Conservation (phyloP, 1,139 yeast species). For the Geotrichum macrosporum region DNA sequence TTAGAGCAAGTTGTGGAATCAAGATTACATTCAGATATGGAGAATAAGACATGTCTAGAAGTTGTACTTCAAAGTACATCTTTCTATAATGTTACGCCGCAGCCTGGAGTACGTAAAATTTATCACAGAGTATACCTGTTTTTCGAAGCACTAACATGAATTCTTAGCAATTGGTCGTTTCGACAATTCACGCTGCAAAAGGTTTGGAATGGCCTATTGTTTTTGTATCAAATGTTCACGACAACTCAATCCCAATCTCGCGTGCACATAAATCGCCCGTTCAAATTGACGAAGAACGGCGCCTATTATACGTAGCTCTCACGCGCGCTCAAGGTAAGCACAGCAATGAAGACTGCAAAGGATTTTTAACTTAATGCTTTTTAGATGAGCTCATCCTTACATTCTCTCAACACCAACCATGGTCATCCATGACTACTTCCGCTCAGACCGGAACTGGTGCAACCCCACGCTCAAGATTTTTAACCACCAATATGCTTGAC, state of each 20-base stretch:
- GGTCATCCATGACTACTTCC: not conserved
- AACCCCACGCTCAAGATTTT: conserved; percentile 4
- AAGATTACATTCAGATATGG: not conserved
- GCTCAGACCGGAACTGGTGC: not conserved
- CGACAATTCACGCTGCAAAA: conserved; percentile 88
- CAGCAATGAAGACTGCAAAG: not conserved
- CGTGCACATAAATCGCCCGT: conserved; percentile 37
- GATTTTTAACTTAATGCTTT: not conserved
- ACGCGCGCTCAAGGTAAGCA: conserved; percentile 63
- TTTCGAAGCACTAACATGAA: no score
- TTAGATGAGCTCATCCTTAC: conserved; percentile 4
- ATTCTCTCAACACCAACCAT: conserved; percentile 2
- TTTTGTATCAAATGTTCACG: conserved; percentile 49
- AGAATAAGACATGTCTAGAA: conserved; percentile 8
- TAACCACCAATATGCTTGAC: conserved; percentile 4
- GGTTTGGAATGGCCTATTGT: conserved; percentile 96
- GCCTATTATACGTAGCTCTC: conserved; percentile 82
- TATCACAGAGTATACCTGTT: no score
- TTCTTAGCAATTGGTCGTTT: conserved; percentile 35
- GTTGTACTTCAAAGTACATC: conserved; percentile 7
- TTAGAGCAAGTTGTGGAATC: conserved; percentile 32
- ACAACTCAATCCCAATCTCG: conserved; percentile 30
- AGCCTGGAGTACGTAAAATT: conserved; percentile 16
- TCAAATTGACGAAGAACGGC: conserved; percentile 64
- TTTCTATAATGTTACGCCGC: conserved; percentile 10